phyloP scores from a whole-genome alignment of 1,284 basidiomycete genomes.

The Trichosporon ovoides region DNA sequence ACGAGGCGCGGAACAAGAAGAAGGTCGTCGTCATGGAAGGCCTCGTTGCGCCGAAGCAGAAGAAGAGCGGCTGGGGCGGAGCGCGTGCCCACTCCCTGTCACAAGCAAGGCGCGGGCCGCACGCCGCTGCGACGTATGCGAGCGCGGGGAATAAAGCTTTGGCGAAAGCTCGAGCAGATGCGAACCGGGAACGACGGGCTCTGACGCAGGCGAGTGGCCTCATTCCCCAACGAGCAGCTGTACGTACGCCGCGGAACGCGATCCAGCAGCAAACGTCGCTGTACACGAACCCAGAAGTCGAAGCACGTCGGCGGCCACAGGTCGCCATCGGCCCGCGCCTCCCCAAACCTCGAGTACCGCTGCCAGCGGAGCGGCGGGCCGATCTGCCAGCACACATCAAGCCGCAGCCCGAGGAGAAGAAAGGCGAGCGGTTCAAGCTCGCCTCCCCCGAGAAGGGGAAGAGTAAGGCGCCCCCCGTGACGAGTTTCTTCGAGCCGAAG shows the following conservation, averaged over 20 bases:
- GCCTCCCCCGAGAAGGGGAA: background rate
- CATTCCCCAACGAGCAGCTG: slow-evolving; percentile 25
- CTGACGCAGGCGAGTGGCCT: slow-evolving; percentile 40
- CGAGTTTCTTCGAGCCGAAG: background rate
- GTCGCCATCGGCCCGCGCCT: background rate
- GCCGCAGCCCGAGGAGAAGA: background rate
- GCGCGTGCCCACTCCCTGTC: background rate
- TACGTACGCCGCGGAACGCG: background rate
- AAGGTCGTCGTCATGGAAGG: slow-evolving; percentile 36
- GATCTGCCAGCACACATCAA: background rate
- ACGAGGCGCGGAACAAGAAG: slow-evolving; percentile 33
- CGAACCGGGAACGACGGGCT: slow-evolving; percentile 34
- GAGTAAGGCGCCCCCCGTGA: background rate
- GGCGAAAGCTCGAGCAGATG: slow-evolving; percentile 35
- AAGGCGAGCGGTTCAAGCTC: background rate
- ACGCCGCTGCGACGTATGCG: background rate
- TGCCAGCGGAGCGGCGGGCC: background rate
- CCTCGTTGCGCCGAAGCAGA: slow-evolving; percentile 13
- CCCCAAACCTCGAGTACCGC: background rate
- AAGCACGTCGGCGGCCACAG: background rate
- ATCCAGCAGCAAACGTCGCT: background rate
- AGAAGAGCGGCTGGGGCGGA: background rate
- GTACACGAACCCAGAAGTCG: background rate
- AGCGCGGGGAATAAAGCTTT: slow-evolving; percentile 20
- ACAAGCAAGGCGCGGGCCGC: background rate